Percentiles rank a stretch among this genome's conserved stretches.
These are phyloP conservation scores for Aquilaria sinensis DNA, from an alignment of 345 rosid genomes.

Conservation along the genomic window DNA sequence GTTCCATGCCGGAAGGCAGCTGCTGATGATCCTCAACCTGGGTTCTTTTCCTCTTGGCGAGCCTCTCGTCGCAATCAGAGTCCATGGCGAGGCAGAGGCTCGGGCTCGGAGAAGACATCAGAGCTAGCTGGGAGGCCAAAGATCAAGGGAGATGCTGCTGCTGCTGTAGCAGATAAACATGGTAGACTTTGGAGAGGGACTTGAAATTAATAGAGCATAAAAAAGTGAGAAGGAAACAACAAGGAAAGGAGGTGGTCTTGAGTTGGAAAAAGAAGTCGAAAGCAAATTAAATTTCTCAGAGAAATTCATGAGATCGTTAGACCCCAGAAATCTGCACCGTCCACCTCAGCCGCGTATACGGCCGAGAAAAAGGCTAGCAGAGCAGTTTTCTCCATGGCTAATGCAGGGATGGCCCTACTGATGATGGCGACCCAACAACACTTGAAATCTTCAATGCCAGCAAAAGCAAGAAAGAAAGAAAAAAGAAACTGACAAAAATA, in stretches of 20 bases:
- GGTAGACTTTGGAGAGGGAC: conserved; percentile 14
- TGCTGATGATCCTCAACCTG: conserved; percentile 9
- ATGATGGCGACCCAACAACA: conserved; percentile 10
- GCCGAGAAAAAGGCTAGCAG: too few species aligned
- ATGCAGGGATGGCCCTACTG: conserved; percentile 13
- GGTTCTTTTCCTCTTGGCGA: conserved; percentile 23
- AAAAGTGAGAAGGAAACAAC: conserved; percentile 27
- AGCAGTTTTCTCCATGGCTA: conserved; percentile 9
- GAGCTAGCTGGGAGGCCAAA: background rate
- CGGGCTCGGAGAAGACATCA: conserved; percentile 10
- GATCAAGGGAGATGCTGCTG: background rate
- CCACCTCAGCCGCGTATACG: background rate
- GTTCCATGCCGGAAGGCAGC: conserved; percentile 28
- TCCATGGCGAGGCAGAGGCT: conserved; percentile 25
- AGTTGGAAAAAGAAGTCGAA: conserved; percentile 36
- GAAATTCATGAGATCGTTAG: conserved; percentile 4
- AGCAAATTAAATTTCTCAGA: conserved; percentile 3
- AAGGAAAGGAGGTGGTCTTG: conserved; percentile 21
- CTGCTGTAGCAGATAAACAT: conserved; percentile 21
- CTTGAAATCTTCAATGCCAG: background rate
- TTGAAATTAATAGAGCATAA: background rate
- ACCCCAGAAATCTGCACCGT: conserved; percentile 22
- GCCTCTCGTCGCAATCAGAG: conserved; percentile 12
- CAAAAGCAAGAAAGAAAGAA: too few species aligned
- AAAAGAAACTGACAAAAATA: too few species aligned